Evolutionary conservation across 768 basidiomycete genomes (phyloP), one percentile per base, ranked within the genome.

Genomic region (Mycena epipterygia): DNA sequence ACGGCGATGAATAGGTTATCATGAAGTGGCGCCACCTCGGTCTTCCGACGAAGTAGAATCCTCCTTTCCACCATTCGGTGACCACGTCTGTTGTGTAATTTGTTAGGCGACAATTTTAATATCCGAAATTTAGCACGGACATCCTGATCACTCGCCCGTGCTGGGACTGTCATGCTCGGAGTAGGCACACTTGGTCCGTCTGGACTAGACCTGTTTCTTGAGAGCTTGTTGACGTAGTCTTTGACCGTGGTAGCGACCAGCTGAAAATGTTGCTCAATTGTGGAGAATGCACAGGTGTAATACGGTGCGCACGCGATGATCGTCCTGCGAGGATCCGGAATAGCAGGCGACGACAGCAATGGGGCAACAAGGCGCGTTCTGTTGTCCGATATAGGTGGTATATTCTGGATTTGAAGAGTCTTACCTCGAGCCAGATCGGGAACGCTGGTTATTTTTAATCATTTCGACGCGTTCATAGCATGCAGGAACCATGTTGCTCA

Each of bases 301-400:
- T 21, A 19, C 14, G 21, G 53, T 17, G 78, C 91, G 65, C 74
- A 95, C 93, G 68, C 85, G 88, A 75, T 95, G 94, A 78, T 95
- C 94, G 64, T 95, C 94, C 63, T 89, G 85, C 52, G 91, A 93
- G 48, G 93, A 93, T 30, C 94, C 94, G 19, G 94, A 95, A 79
- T 93, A 95, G 73, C 91, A 92, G 5, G 91, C 93, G 30, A 88
- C 90, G 21, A 95, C 82, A 8, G 90, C 94, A 65, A 95, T 93
- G 2, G 94, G 94, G 78, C 93, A 93, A 74, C 92, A 93, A n/a
- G 88, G 89, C 17, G 92, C 92, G 68, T 93, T 94, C 94, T 95
- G 73, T 49, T 21, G 16, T 21, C 60, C 52, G 41, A 30, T 25
- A 23, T 51, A 23, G 42, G 66, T 55, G 53, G 30, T 58, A 53